A percentile compares a stretch with the other conserved stretches of the same genome.
Evolutionary conservation across 2,329 filamentous ascomycete species (phyloP).

Genomic region (Aspergillus ibericus): DNA sequence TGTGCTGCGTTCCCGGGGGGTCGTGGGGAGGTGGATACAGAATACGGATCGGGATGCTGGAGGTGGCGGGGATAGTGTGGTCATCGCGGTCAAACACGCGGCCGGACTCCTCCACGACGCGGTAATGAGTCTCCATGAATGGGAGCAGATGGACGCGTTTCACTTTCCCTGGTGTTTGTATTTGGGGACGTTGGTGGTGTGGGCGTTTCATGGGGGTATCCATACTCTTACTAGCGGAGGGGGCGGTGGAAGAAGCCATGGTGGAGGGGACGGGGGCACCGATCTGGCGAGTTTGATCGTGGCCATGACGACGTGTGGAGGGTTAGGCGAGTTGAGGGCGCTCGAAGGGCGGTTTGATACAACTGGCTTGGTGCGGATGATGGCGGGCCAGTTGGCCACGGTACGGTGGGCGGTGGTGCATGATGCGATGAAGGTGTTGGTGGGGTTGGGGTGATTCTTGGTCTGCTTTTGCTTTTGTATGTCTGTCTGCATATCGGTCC

Average conservation of each 20-base stretch:
- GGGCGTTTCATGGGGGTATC: constrained; percentile 59
- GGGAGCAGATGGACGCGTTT: constrained; percentile 56
- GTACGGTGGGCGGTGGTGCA: constrained; percentile 64
- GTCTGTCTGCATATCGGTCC: neutral
- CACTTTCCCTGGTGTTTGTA: constrained; percentile 65
- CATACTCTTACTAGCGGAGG: constrained; percentile 38
- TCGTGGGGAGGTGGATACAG: constrained; percentile 23
- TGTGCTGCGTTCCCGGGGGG: constrained; percentile 50
- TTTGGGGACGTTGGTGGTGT: constrained; percentile 58
- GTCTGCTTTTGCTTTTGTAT: neutral
- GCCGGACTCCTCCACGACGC: constrained; percentile 54
- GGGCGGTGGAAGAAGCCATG: neutral
- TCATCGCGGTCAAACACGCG: constrained; percentile 51
- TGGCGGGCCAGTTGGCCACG: constrained; percentile 57
- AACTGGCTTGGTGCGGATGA: constrained; percentile 55
- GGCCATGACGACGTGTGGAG: constrained; percentile 36
- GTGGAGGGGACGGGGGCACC: constrained; percentile 36
- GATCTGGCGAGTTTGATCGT: constrained; percentile 36
- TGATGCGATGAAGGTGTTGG: constrained; percentile 59
- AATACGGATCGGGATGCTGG: constrained; percentile 9
- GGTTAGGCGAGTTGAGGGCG: constrained; percentile 36
- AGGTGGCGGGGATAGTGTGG: constrained; percentile 3
- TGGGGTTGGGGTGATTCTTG: no score
- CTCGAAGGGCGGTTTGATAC: constrained; percentile 50
- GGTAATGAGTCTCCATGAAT: constrained; percentile 51